Evolutionary conservation across 2,329 filamentous ascomycete species (phyloP), one percentile per base, ranked within the genome.

Genomic region (Exophiala bonariae): DNA sequence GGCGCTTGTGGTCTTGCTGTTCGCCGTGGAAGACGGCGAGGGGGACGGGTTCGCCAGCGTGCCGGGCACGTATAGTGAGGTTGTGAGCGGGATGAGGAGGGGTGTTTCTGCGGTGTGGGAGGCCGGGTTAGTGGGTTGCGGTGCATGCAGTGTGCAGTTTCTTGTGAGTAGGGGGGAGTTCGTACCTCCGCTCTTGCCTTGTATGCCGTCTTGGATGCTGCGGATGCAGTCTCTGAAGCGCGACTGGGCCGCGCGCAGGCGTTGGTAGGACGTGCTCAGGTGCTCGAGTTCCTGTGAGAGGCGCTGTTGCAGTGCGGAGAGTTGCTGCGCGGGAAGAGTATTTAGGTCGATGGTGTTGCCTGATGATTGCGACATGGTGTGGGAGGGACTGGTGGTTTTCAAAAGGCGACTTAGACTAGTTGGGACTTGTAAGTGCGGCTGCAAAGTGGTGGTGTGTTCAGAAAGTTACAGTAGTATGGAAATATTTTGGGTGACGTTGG

Each of bases 211-310:
- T 16, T 80, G 74, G 54, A 99, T 87, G 42, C 87, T 89, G 41
- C 80, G 79, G 28, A 96, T 79, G 62, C 93, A 99, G 64, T 97
- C 92, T 46, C 82, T 81, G 74, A 99, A 99, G 67, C 95, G 96
- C 44, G 82, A 79, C 67, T 97, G 93, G 2, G 93, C 93, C 42
- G 85, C 85, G 56, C 91, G 88, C 2, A 99, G 82, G 66, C 95
- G 93, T 41, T 86, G 79, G 73, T 95, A 96, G 8, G 93, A 97
- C 47, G 77, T 81, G 2, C 89, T 95, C 58, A 99, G 82, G 74
- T 97, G 92, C 66, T 96, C 89, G 57, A 99, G 85, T 72, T 99
- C 93, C 63, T 93, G 86, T 68, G 96, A 92, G 58, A 99, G 85
- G 68, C 96, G 92, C 69, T 93, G 90, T 77, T 99, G 96, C 59